Percentiles rank a stretch among this genome's conserved stretches.
phyloP scores from a whole-genome alignment of 768 basidiomycete genomes.

The Sporobolomyces roseus region DNA sequence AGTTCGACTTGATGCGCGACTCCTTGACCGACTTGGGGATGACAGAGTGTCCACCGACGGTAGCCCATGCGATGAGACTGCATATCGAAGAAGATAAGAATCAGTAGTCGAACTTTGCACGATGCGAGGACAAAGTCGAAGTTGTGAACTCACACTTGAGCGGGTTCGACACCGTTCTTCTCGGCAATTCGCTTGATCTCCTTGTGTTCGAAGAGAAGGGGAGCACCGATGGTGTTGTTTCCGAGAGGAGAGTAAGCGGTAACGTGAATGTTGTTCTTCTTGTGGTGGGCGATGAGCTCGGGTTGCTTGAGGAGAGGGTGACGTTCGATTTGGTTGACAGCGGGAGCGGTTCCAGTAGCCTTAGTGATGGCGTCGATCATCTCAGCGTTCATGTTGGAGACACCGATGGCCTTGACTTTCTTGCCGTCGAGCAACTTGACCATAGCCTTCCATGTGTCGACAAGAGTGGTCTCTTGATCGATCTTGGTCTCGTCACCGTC shows the following conservation, averaged over 20 bases:
- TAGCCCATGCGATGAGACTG: slow-evolving; percentile 70
- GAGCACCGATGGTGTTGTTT: slow-evolving; percentile 58
- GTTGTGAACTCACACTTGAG: slow-evolving; percentile 6
- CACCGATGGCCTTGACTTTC: slow-evolving; percentile 67
- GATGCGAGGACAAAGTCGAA: slow-evolving; percentile 44
- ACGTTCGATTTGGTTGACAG: slow-evolving; percentile 70
- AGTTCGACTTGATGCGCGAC: slow-evolving; percentile 63
- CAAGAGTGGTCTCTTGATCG: slow-evolving; percentile 61
- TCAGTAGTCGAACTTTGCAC: neutral
- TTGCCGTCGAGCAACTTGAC: slow-evolving; percentile 62
- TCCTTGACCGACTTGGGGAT: slow-evolving; percentile 74
- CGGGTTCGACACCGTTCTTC: slow-evolving; percentile 36
- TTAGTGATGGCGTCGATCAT: slow-evolving; percentile 64
- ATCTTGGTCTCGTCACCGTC: slow-evolving; percentile 56
- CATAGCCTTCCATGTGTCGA: slow-evolving; percentile 80
- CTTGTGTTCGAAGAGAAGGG: slow-evolving; percentile 30
- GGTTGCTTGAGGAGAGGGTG: slow-evolving; percentile 72
- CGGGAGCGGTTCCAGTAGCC: slow-evolving; percentile 69
- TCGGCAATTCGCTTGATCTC: slow-evolving; percentile 46
- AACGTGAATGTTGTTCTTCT: slow-evolving; percentile 55
- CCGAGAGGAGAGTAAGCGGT: slow-evolving; percentile 71
- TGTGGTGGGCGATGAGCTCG: slow-evolving; percentile 65
- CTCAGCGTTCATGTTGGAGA: slow-evolving; percentile 72
- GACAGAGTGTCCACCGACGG: slow-evolving; percentile 68
- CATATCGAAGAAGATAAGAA: neutral